phyloP scores from a whole-genome alignment of 2,329 filamentous ascomycete genomes.

The Biscogniauxia mediterranea region DNA sequence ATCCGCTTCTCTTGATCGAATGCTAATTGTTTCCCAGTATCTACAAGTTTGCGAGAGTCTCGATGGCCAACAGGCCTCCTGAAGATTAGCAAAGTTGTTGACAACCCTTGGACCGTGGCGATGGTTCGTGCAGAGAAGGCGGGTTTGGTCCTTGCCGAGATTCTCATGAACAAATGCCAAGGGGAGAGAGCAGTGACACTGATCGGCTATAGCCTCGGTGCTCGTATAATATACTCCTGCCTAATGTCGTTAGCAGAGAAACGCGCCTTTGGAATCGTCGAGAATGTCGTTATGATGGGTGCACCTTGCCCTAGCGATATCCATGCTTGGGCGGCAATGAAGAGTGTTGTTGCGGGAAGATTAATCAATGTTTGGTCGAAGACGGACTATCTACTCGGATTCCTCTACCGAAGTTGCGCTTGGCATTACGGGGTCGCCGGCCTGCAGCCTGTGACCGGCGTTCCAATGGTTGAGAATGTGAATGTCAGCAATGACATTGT shows the following conservation, averaged over 20 bases:
- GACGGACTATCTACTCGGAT: conserved; percentile 84
- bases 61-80: conserved; percentile 63
- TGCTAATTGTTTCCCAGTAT: conserved; percentile 38
- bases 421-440: conserved; percentile 83
- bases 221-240: conserved; percentile 79
- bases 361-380: conserved; percentile 89
- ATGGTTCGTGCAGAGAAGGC: conserved; percentile 74
- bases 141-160: conserved; percentile 71
- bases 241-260: conserved; percentile 73
- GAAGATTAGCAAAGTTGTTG: conserved; percentile 70
- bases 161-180: conserved; percentile 76
- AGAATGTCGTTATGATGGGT: conserved; percentile 82
- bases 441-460: conserved; percentile 68
- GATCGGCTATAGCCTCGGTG: conserved; percentile 79
- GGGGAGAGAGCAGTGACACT: conserved; percentile 79
- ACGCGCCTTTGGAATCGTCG: conserved; percentile 78
- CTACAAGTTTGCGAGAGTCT: conserved; percentile 56
- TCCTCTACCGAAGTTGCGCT: conserved; percentile 80
- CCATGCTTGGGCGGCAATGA: conserved; percentile 73
- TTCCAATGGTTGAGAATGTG: conserved; percentile 65
- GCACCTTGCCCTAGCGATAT: conserved; percentile 72
- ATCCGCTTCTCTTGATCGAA: conserved; percentile 1
- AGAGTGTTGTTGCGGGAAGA: conserved; percentile 75
- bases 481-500: conserved; percentile 64
- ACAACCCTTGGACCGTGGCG: conserved; percentile 77